phyloP scores from a whole-genome alignment of 2,329 filamentous ascomycete genomes.

The Rhexocercosporidium sp. region DNA sequence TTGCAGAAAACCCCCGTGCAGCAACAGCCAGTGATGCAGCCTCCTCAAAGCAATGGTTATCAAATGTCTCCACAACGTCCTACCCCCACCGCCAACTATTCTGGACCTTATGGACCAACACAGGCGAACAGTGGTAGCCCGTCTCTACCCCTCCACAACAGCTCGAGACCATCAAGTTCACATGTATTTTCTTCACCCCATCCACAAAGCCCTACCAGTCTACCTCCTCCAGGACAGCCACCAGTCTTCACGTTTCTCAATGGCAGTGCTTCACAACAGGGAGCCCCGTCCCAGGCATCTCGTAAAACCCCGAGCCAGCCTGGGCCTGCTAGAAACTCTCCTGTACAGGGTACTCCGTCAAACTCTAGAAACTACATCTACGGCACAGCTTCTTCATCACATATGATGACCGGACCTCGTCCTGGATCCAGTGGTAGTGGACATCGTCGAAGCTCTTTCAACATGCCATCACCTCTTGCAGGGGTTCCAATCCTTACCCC shows the following conservation, averaged over 20 bases:
- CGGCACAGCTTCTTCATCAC: conserved; percentile 18
- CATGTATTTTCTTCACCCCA: conserved; percentile 42
- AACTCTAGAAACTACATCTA: conserved; percentile 17
- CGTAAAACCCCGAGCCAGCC: conserved; percentile 24
- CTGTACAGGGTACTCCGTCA: conserved; percentile 10
- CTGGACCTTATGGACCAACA: conserved; percentile 25
- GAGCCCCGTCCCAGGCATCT: not conserved
- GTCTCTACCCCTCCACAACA: conserved; percentile 15
- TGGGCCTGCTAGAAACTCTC: conserved; percentile 8
- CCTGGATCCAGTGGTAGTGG: conserved; percentile 28
- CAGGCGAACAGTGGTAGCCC: conserved; percentile 21
- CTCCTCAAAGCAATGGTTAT: conserved; percentile 19
- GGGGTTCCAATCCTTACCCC: conserved; percentile 39
- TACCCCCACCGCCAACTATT: conserved; percentile 14
- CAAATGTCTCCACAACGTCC: conserved; percentile 13
- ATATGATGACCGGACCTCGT: conserved; percentile 24
- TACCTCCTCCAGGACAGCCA: conserved; percentile 40
- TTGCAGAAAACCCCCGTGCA: conserved; percentile 15
- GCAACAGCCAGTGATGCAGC: conserved; percentile 10
- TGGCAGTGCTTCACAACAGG: conserved; percentile 26
- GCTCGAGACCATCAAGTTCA: conserved; percentile 32
- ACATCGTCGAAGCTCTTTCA: conserved; percentile 36
- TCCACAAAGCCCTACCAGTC: conserved; percentile 41
- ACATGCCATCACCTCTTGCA: conserved; percentile 39
- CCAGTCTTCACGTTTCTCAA: conserved; percentile 37